Evolutionary conservation across 257 asterid species (phyloP), one percentile per base, ranked within the genome.

Genomic region (Solanum chiquidenum): DNA sequence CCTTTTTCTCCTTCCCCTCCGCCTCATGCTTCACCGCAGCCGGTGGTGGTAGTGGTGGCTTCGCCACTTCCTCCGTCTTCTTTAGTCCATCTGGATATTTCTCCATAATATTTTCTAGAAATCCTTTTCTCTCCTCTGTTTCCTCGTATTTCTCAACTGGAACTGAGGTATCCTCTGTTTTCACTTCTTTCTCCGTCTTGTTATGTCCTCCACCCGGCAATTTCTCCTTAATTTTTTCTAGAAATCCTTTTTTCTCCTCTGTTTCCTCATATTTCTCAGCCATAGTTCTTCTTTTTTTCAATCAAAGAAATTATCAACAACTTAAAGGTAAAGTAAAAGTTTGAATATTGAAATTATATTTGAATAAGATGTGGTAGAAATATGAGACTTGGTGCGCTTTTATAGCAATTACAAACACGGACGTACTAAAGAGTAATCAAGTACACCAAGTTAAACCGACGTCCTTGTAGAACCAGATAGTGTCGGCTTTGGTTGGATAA

Each of bases 211-310:
- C 94, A 0, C 93, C 94, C 1, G 90, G 20, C 13, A 94, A 0
- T 40, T 94, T 94, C 2, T 89, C 96, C 92, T 90, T 90, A 86
- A 95, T 74, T 89, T 93, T 95, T 0, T 92, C 96, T 92, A 91
- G 94, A 94, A 92, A 75, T 1, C 94, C 93, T 91, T 95, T 95
- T 95, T 93, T 95, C n/a, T n/a, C n/a, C n/a, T n/a, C n/a, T n/a
- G n/a, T n/a, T n/a, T n/a, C n/a, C n/a, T n/a, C n/a, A n/a, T n/a
- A n/a, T 44, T 96, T 89, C 83, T 95, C 98, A 2, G 98, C 93
- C 99, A 96, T 55, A 55, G 62, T 34, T 68, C 37, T 12, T 49
- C 69, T 33, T 68, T 55, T 12, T 12, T 14, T 27, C 35, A 37
- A 55, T 20, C 83, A 42, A 42, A 75, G 84, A 49, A 25, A 62